Evolutionary conservation across 345 rosid genomes (phyloP), one percentile per base, ranked within the genome.

Genomic region (Anacardium occidentale): DNA sequence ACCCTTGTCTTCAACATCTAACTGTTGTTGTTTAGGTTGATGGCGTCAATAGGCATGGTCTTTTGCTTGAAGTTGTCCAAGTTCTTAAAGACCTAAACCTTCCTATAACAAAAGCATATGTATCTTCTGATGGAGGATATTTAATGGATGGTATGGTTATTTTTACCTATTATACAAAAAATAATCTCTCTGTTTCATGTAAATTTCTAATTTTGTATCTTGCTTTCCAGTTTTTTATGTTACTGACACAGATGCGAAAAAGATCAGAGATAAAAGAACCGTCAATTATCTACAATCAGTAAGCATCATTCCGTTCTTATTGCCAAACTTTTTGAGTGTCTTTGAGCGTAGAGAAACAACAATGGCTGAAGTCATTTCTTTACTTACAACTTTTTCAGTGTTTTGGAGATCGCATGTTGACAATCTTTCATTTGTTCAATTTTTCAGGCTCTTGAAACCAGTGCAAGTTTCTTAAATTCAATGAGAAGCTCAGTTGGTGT

Each of bases 121-220:
- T 86, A 40, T 82, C 87, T 42, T 82, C 85, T 61, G 90, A 86
- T 70, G 87, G 86, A 25, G 84, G 79, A 48, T 86, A 87, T 84
- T 78, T 84, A 69, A 86, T 84, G 90, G 90, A 86, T 73, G 90
- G 90, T 86, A 78, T 26, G 62, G 22, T 37, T 48, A 26, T 10
- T 15, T 52, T 5, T 0, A 5, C 7, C 2, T 3, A 57, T n/a
- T 24, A 17, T 7, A n/a, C 21, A 24, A 21, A 65, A 17, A 11
- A 40, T 47, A 37, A 21, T 0, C 1, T 3, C 24, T 62, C 29
- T 47, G 26, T 12, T 40, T 24, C 32, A 54, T n/a, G 8, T 45
- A 20, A 52, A 20, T 48, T 40, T 68, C 55, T 73, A 24, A 68
- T 22, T 37, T 15, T 42, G 42, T n/a, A 34, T 12, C 15, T 53